A percentile compares a stretch with the other conserved stretches of the same genome.
Conservation (phyloP, 2,329 filamentous ascomycete species). For the Aureobasidium namibiae region DNA sequence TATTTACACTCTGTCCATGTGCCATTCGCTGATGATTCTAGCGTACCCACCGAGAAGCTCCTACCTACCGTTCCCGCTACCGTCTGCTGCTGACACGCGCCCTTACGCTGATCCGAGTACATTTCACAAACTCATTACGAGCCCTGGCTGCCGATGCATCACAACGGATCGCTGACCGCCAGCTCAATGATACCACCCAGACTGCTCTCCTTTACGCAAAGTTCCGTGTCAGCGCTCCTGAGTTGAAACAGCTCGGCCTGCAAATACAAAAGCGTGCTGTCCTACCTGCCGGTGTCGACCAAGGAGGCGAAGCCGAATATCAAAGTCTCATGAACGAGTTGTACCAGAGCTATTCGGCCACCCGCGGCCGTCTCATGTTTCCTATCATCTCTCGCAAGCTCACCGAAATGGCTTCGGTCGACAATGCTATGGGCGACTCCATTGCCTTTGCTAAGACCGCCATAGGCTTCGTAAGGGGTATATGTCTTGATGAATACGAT, state of each 20-base stretch:
- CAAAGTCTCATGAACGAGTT: constrained; percentile 58
- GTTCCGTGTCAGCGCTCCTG: constrained; percentile 57
- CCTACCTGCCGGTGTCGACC: constrained; percentile 50
- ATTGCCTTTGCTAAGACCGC: constrained; percentile 56
- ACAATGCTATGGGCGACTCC: constrained; percentile 55
- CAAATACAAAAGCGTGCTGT: constrained; percentile 61
- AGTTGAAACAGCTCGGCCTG: constrained; percentile 57
- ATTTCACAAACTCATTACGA: constrained; percentile 55
- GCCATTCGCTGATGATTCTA: constrained; percentile 29
- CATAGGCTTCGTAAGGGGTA: constrained; percentile 56
- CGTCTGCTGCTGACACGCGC: constrained; percentile 66
- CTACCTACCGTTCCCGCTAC: constrained; percentile 81
- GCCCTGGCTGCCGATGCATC: constrained; percentile 55
- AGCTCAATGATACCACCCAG: constrained; percentile 63
- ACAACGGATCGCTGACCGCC: constrained; percentile 56
- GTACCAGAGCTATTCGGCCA: constrained; percentile 55
- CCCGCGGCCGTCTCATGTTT: constrained; percentile 49
- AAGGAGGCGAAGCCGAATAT: constrained; percentile 54
- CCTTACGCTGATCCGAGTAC: constrained; percentile 57
- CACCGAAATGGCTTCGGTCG: constrained; percentile 47
- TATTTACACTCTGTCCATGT: neutral
- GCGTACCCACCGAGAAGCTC: constrained; percentile 78
- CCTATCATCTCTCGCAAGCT: constrained; percentile 57
- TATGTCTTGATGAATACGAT: constrained; percentile 60
- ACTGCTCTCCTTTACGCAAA: constrained; percentile 64